Base-by-base conservation (phyloP, 2,329 filamentous ascomycete genomes). In the Neonectria neomacrospora region DNA sequence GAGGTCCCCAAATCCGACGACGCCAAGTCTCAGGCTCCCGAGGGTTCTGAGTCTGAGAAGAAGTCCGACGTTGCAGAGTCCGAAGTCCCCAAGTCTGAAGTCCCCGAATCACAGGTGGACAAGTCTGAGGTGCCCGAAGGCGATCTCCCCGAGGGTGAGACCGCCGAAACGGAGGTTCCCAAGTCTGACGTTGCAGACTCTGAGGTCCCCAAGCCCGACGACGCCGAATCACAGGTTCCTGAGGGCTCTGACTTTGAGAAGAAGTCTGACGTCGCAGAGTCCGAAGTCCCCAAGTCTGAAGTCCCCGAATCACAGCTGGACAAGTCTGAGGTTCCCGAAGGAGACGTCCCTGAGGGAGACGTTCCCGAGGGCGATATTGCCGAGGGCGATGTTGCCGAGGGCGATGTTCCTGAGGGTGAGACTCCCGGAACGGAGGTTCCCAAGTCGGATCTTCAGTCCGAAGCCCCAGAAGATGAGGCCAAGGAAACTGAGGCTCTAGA, bases 231-330 rank as follows among this genome's bases (percentile, higher is more conserved):
- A n/a, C n/a, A n/a, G n/a, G n/a, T n/a, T n/a, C n/a, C n/a, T n/a
- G n/a, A n/a, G n/a, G n/a, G n/a, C n/a, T n/a, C n/a, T n/a, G n/a
- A n/a, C n/a, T n/a, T n/a, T n/a, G n/a, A n/a, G n/a, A n/a, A n/a
- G n/a, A n/a, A n/a, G n/a, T n/a, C n/a, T n/a, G n/a, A n/a, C n/a
- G n/a, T n/a, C n/a, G n/a, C n/a, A n/a, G n/a, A n/a, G n/a, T n/a
- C n/a, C n/a, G 72, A 78, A 3, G 70, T 79, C 2, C 69, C 74
- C 11, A 78, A 78, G n/a, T 78, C 76, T 32, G 74, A 79, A n/a
- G 72, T 78, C 4, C 70, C 75, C 14, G 79, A 79, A 11, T 30
- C 28, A 7, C 30, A 32, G 78, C 77, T n/a, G 76, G 79, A 23
- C 74, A 80, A 80, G 42, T 73, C 80, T 2, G 65, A 68, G 47